A percentile compares a stretch with the other conserved stretches of the same genome.
Conservation (phyloP, 495 filamentous ascomycete species). For the Penicillium cosmopolitanum region DNA sequence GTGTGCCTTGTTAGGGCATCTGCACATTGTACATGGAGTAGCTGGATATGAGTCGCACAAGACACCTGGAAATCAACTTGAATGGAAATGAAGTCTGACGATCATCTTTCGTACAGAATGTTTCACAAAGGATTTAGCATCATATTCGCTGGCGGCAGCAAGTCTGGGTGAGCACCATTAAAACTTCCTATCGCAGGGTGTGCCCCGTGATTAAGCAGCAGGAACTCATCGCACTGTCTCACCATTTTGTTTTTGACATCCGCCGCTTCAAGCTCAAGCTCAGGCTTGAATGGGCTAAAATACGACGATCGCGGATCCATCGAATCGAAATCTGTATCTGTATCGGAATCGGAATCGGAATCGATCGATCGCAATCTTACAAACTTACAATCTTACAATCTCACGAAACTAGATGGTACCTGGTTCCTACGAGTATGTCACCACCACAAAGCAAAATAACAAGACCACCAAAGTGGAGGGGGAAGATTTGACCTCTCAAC, state of each 20-base stretch:
- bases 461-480: not conserved
- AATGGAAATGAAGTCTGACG: not conserved
- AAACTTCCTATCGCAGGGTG: not conserved
- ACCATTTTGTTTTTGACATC: not conserved
- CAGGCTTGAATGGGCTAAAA: not conserved
- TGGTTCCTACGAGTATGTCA: not conserved
- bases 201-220: constrained; percentile 8
- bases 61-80: not conserved
- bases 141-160: not conserved
- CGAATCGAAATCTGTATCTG: constrained; percentile 13
- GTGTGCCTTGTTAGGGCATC: not conserved
- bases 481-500: not conserved
- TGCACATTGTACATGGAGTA: not conserved
- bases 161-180: constrained; percentile 1
- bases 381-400: not conserved
- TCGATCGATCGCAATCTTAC: constrained; percentile 30
- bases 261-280: not conserved
- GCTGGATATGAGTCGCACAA: not conserved
- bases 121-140: not conserved
- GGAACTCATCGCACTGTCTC: not conserved
- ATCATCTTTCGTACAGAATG: not conserved
- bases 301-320: constrained; percentile 18
- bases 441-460: too few species aligned
- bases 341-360: constrained; percentile 22
- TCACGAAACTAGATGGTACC: not conserved